A percentile compares a stretch with the other conserved stretches of the same genome.
Conservation (phyloP, 768 basidiomycete species). For the Leccinum uliginosum region DNA sequence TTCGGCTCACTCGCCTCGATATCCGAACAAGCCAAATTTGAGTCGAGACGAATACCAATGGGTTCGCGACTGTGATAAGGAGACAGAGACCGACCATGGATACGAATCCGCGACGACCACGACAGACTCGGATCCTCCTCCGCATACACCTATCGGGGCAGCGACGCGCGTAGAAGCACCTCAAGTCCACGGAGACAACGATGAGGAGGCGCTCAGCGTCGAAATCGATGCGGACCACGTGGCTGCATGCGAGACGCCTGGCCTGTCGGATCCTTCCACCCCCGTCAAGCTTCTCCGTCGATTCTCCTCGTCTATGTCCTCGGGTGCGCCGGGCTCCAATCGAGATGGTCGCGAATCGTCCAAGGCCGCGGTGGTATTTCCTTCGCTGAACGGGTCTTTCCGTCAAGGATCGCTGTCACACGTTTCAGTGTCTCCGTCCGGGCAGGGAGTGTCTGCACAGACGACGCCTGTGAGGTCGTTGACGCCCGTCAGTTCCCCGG, state of each 20-base stretch:
- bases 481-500: conserved; percentile 5
- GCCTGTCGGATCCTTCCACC: conserved; percentile 13
- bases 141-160: conserved; percentile 22
- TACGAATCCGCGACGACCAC: conserved; percentile 27
- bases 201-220: conserved; percentile 1
- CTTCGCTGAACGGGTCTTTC: conserved; percentile 24
- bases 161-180: conserved; percentile 2
- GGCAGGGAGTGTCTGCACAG: conserved; percentile 6
- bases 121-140: conserved; percentile 25
- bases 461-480: conserved; percentile 8
- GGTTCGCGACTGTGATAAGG: conserved; percentile 18
- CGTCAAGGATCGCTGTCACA: conserved; percentile 8
- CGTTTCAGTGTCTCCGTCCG: neutral
- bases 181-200: conserved; percentile 15
- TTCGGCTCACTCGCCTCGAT: conserved; percentile 1
- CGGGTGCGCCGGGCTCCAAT: neutral
- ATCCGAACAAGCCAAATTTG: neutral
- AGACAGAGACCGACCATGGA: conserved; percentile 21
- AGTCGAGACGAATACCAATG: conserved; percentile 1
- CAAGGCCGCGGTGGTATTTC: conserved; percentile 17
- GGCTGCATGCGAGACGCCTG: neutral
- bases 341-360: conserved; percentile 8
- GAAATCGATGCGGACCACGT: conserved; percentile 5
- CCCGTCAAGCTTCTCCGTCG: conserved; percentile 14
- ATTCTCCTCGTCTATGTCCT: conserved; percentile 6